These are phyloP conservation scores for Epichloe bromicola DNA, from an alignment of 2,329 filamentous ascomycete species.

Conservation along the genomic window DNA sequence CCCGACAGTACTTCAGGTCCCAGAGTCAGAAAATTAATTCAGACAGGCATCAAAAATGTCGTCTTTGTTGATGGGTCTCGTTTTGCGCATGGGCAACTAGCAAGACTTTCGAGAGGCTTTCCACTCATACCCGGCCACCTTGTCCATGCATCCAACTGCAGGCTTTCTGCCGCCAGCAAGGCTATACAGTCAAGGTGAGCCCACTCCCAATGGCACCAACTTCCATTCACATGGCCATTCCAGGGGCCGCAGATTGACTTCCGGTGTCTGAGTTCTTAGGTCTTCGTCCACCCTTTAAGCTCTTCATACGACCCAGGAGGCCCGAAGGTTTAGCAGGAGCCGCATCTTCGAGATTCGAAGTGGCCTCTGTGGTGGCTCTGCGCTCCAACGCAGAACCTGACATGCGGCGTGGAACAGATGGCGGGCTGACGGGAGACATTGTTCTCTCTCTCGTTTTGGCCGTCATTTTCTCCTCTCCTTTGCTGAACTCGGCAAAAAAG, in stretches of 20 bases:
- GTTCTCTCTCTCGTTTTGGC: constrained; percentile 27
- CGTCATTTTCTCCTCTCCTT: constrained; percentile 37
- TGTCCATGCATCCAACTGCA: neutral
- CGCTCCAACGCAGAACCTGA: constrained; percentile 43
- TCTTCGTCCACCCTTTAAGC: constrained; percentile 56
- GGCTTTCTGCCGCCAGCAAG: neutral
- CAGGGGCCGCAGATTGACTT: constrained; percentile 13
- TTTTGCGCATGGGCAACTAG: neutral
- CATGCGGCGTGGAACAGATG: constrained; percentile 26
- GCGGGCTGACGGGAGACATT: constrained; percentile 44
- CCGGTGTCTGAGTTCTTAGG: constrained; percentile 18
- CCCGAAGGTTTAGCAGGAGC: constrained; percentile 39
- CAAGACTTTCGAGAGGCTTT: neutral
- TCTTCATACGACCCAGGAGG: constrained; percentile 69
- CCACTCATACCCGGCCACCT: neutral
- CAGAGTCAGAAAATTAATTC: too few relatives aligned
- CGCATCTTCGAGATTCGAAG: constrained; percentile 25
- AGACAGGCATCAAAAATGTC: neutral
- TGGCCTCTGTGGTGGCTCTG: constrained; percentile 47
- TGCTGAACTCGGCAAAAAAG: constrained; percentile 73
- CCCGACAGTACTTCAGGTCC: neutral
- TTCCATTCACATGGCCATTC: constrained; percentile 26
- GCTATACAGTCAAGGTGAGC: neutral
- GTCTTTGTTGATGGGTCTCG: too few relatives aligned
- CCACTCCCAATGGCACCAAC: constrained; percentile 8